phyloP scores from a whole-genome alignment of 331 rosid species.

The Quercus tomentella region DNA sequence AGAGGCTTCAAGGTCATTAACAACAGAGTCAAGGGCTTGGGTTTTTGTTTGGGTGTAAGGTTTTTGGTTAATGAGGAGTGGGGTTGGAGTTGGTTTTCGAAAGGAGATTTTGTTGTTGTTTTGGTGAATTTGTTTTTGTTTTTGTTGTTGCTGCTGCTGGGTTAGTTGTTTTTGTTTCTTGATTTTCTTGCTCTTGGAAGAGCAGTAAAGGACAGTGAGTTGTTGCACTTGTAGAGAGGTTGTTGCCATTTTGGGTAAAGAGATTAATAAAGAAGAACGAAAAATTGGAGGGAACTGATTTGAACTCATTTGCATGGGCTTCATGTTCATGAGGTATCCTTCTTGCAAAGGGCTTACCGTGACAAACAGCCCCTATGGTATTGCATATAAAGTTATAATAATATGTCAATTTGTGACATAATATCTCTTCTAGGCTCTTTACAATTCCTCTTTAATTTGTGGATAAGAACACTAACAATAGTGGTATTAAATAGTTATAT shows the following conservation, averaged over 20 bases:
- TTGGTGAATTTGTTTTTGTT: slow-evolving; percentile 23
- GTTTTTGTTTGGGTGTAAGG: slow-evolving; percentile 52
- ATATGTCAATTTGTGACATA: too few species aligned
- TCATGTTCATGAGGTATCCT: not conserved
- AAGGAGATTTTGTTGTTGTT: slow-evolving; percentile 30
- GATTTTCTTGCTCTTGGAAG: slow-evolving; percentile 32
- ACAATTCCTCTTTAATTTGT: rapidly evolving
- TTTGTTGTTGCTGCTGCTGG: not conserved
- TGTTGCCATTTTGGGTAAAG: slow-evolving; percentile 24
- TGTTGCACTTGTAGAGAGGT: slow-evolving; percentile 8
- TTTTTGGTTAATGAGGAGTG: slow-evolving; percentile 50
- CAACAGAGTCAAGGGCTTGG: slow-evolving; percentile 65
- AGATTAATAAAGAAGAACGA: too few species aligned
- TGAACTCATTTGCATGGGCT: not conserved
- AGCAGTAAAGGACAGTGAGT: slow-evolving; percentile 19
- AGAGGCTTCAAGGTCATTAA: slow-evolving; percentile 64
- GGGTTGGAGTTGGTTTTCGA: slow-evolving; percentile 59
- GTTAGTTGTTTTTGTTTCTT: slow-evolving; percentile 3
- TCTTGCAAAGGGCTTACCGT: too few species aligned
- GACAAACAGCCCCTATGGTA: too few species aligned
- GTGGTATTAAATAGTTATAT: too few species aligned
- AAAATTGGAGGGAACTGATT: not conserved
- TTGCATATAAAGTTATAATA: too few species aligned
- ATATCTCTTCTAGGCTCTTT: too few species aligned
- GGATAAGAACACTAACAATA: rapidly evolving